phyloP scores from a whole-genome alignment of 352 stramenopile species.

The Phytophthora colocasiae region DNA sequence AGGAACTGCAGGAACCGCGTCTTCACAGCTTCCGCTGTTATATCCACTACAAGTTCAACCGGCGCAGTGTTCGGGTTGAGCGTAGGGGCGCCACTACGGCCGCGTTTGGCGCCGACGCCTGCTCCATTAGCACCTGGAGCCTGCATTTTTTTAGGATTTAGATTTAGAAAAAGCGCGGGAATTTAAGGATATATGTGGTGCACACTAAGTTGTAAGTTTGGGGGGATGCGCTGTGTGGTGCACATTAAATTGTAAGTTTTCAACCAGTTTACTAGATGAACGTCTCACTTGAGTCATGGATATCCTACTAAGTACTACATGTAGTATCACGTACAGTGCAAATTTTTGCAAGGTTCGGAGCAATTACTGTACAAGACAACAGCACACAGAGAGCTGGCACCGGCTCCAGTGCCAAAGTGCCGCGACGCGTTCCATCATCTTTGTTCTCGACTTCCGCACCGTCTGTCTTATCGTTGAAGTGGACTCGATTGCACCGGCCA shows the following conservation, averaged over 20 bases:
- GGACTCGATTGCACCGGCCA: background rate
- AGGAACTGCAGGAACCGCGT: constrained; percentile 86
- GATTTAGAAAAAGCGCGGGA: constrained; percentile 13
- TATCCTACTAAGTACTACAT: too few relatives aligned
- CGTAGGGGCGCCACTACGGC: constrained; percentile 41
- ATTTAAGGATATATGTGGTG: background rate
- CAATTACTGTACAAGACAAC: too few relatives aligned
- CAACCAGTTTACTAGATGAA: too few relatives aligned
- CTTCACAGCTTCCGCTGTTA: constrained; percentile 84
- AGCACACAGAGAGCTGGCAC: background rate
- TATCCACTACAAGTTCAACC: constrained; percentile 71
- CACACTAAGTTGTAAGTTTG: constrained; percentile 5
- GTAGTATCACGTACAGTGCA: background rate
- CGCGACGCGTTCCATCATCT: constrained; percentile 4
- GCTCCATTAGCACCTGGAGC: constrained; percentile 1
- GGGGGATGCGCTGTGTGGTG: too few relatives aligned
- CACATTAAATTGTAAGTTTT: too few relatives aligned
- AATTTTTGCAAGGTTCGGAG: background rate
- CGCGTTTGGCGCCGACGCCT: constrained; percentile 46
- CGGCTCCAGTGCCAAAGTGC: constrained; percentile 7
- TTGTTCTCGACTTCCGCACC: constrained; percentile 2
- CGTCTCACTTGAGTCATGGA: too few relatives aligned
- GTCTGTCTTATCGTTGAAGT: constrained; percentile 14
- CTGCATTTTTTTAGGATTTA: constrained; percentile 28
- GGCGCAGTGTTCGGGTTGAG: constrained; percentile 49